Evolutionary conservation across 1,284 basidiomycete species (phyloP), one percentile per base, ranked within the genome.

Genomic region (Cutaneotrichosporon spelunceum): DNA sequence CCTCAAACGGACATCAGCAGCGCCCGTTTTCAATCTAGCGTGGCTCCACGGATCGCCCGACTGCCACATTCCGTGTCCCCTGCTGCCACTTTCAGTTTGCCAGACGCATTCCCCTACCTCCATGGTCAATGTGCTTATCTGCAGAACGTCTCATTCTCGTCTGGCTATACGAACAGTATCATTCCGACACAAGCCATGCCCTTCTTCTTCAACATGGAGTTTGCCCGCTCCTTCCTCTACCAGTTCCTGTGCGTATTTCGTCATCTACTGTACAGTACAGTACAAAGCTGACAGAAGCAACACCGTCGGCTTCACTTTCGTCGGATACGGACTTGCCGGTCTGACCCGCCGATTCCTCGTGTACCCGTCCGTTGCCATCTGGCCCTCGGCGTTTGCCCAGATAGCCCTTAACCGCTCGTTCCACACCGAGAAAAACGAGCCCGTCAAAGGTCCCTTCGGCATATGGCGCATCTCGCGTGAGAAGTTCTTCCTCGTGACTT

Each of bases 281-380:
- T 16, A 13, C 11, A 10, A 6, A 16, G 19, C 39, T 42, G 19
- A 42, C 39, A 8, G 39, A 2, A 49, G 26, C 26, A 63, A 55
- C 44, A 60, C 66, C 1, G 42, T 84, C 44, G 81, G 80, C 11
- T 82, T 81, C 4, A 82, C 83, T 64, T 70, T 83, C 39, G 76
- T 81, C 16, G 83, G 82, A 0, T 82, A 82, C 65, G 81, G 82
- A 10, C 72, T 81, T 4, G 82, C 83, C n/a, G 82, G 82, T 8
- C 68, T 83, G 11, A 66, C 67, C 10, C 77, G 82, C 19, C 76
- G 79, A 21, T 83, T 82, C 70, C 72, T 84, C 21, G 82, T 84
- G 3, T 76, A 70, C 27, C 82, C 83, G 1, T 64, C 72, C 0
- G 78, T 71, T 61, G 80, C 79, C 71, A 79, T 82, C 56, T 82